phyloP scores from a whole-genome alignment of 202 grass and related monocot species.

The Miscanthus sacchariflorus region DNA sequence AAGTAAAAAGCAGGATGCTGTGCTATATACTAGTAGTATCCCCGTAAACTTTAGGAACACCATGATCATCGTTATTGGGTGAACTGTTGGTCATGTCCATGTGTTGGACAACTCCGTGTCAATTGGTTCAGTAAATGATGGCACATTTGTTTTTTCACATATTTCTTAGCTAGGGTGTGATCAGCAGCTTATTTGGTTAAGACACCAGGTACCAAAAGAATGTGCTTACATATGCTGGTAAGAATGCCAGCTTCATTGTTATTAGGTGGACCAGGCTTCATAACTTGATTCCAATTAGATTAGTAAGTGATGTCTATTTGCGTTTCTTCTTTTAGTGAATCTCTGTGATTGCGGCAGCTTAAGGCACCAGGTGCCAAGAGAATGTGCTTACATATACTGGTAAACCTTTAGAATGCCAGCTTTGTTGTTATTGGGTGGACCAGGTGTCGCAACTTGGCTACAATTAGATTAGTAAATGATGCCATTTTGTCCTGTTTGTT shows the following conservation, averaged over 20 bases:
- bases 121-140: constrained; percentile 67
- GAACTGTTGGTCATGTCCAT: constrained; percentile 9
- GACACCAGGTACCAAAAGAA: neutral
- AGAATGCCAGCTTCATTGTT: no score
- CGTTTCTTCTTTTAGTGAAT: neutral
- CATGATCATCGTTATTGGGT: neutral
- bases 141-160: constrained; percentile 2
- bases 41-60: neutral
- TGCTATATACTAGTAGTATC: neutral
- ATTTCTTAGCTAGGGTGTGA: neutral
- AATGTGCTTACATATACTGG: constrained; percentile 22
- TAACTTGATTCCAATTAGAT: neutral
- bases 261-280: neutral
- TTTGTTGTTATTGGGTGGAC: constrained; percentile 51
- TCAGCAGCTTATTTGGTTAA: no score
- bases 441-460: neutral
- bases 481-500: neutral
- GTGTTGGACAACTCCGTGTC: constrained; percentile 37
- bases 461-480: constrained; percentile 42
- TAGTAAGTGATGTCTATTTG: neutral
- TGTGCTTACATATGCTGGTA: neutral
- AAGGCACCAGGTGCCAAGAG: constrained; percentile 5
- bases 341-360: neutral
- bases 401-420: constrained; percentile 40
- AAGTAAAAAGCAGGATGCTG: neutral